phyloP scores from a whole-genome alignment of 1,284 basidiomycete genomes.

The Coniferiporia sulphurascens region DNA sequence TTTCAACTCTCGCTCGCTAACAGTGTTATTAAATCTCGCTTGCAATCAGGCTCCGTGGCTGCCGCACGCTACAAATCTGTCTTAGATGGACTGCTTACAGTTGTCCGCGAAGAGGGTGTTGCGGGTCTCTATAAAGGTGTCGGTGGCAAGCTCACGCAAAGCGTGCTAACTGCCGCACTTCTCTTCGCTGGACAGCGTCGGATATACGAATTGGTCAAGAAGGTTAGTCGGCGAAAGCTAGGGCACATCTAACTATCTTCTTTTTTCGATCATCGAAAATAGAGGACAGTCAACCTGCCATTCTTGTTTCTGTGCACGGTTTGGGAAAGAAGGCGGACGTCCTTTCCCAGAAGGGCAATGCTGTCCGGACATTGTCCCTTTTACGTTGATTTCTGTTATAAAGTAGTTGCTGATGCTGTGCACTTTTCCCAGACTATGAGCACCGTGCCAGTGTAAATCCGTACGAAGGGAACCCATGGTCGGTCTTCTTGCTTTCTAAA shows the following conservation, averaged over 20 bases:
- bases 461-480: background rate
- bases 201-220: conserved; percentile 65
- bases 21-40: conserved; percentile 78
- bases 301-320: background rate
- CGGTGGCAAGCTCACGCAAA: conserved; percentile 81
- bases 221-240: conserved; percentile 29
- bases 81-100: conserved; percentile 63
- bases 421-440: background rate
- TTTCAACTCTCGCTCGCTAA: conserved; percentile 1
- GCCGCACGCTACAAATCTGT: conserved; percentile 68
- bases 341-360: too few species aligned
- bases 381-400: background rate
- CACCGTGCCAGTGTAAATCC: background rate
- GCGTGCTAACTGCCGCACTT: conserved; percentile 86
- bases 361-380: background rate
- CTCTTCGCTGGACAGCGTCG: conserved; percentile 82
- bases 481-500: background rate
- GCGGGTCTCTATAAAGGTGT: conserved; percentile 83
- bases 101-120: conserved; percentile 74
- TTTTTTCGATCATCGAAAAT: background rate
- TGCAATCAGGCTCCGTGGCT: conserved; percentile 69
- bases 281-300: background rate
- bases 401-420: background rate
- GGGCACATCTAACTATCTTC: background rate
- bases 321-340: too few species aligned